A percentile compares a stretch with the other conserved stretches of the same genome.
phyloP scores from a whole-genome alignment of 1,284 basidiomycete genomes.

The Sanguinoderma infundibulare region DNA sequence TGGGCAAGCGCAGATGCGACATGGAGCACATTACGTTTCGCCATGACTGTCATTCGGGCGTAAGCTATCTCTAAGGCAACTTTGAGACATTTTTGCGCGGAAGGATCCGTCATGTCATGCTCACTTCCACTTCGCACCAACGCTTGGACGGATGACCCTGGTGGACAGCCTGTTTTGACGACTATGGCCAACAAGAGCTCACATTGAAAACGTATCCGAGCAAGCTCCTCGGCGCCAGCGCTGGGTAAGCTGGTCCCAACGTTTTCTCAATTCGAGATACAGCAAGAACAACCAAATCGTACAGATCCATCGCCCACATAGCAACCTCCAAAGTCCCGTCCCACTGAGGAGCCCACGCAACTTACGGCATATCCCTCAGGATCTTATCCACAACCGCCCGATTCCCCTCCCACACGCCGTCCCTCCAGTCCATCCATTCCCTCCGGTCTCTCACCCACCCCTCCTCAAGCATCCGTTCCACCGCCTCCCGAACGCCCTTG shows the following conservation, averaged over 20 bases:
- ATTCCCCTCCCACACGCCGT: constrained; percentile 24
- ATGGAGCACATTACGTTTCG: too few relatives aligned
- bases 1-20: too few relatives aligned
- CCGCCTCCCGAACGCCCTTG: constrained; percentile 15
- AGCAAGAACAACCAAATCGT: background rate
- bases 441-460: constrained; percentile 23
- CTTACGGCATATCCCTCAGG: constrained; percentile 23
- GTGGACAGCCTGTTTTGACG: too few relatives aligned
- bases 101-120: too few relatives aligned
- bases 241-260: background rate
- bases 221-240: too few relatives aligned
- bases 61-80: too few relatives aligned
- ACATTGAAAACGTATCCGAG: too few relatives aligned
- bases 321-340: background rate
- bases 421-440: constrained; percentile 25
- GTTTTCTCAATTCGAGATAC: background rate
- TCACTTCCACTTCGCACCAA: too few relatives aligned
- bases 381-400: constrained; percentile 24
- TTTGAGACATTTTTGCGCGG: too few relatives aligned
- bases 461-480: constrained; percentile 22
- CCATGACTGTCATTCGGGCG: too few relatives aligned
- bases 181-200: too few relatives aligned
- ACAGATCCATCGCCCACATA: background rate
- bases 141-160: too few relatives aligned
- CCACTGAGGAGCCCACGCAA: background rate